Conservation (phyloP, 2,329 filamentous ascomycete species). For the Talaromyces marneffei region DNA sequence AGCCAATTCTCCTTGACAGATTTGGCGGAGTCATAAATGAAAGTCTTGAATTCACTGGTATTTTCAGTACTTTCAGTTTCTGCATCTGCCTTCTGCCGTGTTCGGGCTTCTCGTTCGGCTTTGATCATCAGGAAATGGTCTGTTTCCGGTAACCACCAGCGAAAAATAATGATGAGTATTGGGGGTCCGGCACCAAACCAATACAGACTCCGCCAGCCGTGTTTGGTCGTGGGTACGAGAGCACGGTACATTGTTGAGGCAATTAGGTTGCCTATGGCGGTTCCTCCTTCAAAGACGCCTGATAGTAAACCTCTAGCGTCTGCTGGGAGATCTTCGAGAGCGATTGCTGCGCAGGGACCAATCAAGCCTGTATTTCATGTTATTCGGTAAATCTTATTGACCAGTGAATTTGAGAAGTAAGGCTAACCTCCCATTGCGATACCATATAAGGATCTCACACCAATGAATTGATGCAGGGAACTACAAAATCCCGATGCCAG, state of each 20-base stretch:
- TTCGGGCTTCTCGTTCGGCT: slow-evolving; percentile 19
- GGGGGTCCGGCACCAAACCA: slow-evolving; percentile 36
- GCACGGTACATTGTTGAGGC: slow-evolving; percentile 32
- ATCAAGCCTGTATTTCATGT: slow-evolving; percentile 18
- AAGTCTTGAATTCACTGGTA: slow-evolving; percentile 14
- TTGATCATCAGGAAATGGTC: slow-evolving; percentile 50
- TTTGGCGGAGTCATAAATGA: slow-evolving; percentile 16
- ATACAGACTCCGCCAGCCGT: slow-evolving; percentile 33
- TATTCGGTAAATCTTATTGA: neutral
- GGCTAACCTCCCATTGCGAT: slow-evolving; percentile 33
- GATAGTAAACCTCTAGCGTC: slow-evolving; percentile 36
- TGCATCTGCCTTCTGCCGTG: neutral
- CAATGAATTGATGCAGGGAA: slow-evolving; percentile 33
- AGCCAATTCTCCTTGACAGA: slow-evolving; percentile 30
- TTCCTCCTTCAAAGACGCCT: slow-evolving; percentile 32
- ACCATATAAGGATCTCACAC: slow-evolving; percentile 32
- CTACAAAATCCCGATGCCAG: slow-evolving; percentile 33
- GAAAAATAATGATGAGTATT: slow-evolving; percentile 57
- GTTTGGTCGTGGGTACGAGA: slow-evolving; percentile 28
- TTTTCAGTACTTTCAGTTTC: neutral
- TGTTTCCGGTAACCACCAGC: slow-evolving; percentile 69
- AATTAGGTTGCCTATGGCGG: slow-evolving; percentile 31
- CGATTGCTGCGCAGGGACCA: slow-evolving; percentile 32
- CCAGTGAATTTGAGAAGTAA: neutral
- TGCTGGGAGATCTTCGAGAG: slow-evolving; percentile 35